Base-by-base conservation (phyloP, 2,329 filamentous ascomycete genomes). In the Corynespora cassiicola region DNA sequence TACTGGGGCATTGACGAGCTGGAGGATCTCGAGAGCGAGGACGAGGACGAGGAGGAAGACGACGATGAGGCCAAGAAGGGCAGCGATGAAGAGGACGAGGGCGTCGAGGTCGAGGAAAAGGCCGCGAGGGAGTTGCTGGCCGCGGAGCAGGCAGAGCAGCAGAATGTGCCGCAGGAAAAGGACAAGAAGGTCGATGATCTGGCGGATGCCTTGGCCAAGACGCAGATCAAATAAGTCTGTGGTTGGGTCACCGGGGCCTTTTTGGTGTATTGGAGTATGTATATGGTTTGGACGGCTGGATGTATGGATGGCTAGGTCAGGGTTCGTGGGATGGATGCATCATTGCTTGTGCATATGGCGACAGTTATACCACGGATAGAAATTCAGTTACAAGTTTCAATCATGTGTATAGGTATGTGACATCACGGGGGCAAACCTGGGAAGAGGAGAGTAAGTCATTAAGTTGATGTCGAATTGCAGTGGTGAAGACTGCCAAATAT, bases 101-200 rank as follows among this genome's bases (percentile, higher is more conserved):
- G 81, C 14, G 70, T 72, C 0, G 71, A 72, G 30, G 68, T 67
- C 2, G 58, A 67, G 42, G 66, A 68, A 52, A 62, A 62, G 43
- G 63, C 65, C 9, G 65, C 63, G n/a, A 54, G 69, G 36, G 82
- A 85, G 63, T 76, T 84, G 43, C 81, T 84, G 26, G 85, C 71
- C 84, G 86, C 85, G 4, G 80, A 90, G 54, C 78, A 83, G 59
- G 86, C 85, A 1, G 86, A 90, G 69, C 79, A 87, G 48, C 81
- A 90, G 68, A 86, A 87, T 25, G 82, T 85, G n/a, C 78, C 82
- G 11, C 80, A 86, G 66, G 70, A 81, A 51, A 80, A 88, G 69
- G 84, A 91, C 63, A 81, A 84, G 66, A 86, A 87, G 20, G 88
- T 97, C 24, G 90, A 96, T 58, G 84, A 84, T 29, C 74, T 97